Conservation (phyloP, 192 early-diverging fungal genomes). For the Gryganskiella cystojenkinii region DNA sequence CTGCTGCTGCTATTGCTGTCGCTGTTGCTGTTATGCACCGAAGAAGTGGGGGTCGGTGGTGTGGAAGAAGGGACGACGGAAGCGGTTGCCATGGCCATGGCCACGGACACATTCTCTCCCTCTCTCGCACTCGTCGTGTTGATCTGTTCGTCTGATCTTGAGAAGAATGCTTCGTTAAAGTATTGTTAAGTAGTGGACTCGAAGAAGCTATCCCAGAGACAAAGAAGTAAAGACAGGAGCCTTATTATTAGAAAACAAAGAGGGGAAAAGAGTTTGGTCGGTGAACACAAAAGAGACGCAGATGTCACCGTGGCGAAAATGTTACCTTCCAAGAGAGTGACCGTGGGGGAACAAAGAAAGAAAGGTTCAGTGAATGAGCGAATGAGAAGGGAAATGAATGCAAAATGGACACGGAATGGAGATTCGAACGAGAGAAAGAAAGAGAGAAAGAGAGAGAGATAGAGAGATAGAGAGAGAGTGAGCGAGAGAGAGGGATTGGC, state of each 20-base stretch:
- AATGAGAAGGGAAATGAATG: constrained; percentile 8
- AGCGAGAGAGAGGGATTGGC: not conserved
- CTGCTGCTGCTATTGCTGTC: too few species aligned
- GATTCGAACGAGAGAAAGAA: too few species aligned
- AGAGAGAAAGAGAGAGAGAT: not conserved
- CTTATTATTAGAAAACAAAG: too few species aligned
- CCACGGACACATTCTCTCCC: constrained; percentile 20
- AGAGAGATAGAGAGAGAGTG: not conserved
- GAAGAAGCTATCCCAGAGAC: too few species aligned
- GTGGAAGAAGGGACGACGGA: not conserved
- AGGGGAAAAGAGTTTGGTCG: too few species aligned
- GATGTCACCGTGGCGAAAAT: not conserved
- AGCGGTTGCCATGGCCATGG: constrained; percentile 29
- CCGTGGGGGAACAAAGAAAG: not conserved
- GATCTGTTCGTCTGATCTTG: not conserved
- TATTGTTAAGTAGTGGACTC: too few species aligned
- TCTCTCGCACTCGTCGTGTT: not conserved
- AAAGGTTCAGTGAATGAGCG: not conserved
- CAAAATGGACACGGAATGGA: too few species aligned
- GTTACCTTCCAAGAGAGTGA: not conserved
- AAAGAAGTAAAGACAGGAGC: too few species aligned
- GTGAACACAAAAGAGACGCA: not conserved
- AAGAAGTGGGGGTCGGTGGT: not conserved
- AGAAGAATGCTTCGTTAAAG: too few species aligned
- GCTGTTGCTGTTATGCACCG: too few species aligned